These are phyloP conservation scores for Malania oleifera DNA, from an alignment of 164 flowering plant genomes.

Conservation along the genomic window DNA sequence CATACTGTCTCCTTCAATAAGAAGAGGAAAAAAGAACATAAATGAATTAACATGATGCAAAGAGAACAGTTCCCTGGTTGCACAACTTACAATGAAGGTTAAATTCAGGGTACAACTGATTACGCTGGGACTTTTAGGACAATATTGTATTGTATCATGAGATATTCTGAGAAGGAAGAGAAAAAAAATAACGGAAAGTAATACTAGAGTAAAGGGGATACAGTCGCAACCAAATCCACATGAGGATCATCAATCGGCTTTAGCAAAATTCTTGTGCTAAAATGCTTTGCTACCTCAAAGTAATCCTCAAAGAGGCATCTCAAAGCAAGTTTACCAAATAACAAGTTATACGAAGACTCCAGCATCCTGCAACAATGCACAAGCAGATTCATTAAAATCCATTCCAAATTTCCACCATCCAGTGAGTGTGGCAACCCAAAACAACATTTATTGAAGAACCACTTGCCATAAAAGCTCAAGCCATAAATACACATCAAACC, in stretches of 20 bases:
- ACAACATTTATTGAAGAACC: too few species aligned
- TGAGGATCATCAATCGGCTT: slow-evolving; percentile 93
- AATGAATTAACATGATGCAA: too few species aligned
- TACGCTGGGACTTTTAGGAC: too few species aligned
- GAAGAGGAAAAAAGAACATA: too few species aligned
- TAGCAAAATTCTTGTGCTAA: slow-evolving; percentile 72
- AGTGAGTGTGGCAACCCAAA: too few species aligned
- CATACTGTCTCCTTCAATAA: too few species aligned
- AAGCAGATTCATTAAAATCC: not conserved
- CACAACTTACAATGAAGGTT: too few species aligned
- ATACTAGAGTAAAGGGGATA: slow-evolving; percentile 32
- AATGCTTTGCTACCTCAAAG: slow-evolving; percentile 69
- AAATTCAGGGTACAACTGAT: too few species aligned
- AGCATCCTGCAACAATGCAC: slow-evolving; percentile 62
- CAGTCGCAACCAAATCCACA: slow-evolving; percentile 85
- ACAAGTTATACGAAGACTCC: slow-evolving; percentile 75
- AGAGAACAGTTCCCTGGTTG: too few species aligned
- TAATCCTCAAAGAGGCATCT: slow-evolving; percentile 90
- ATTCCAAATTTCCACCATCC: not conserved
- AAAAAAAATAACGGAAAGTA: not conserved
- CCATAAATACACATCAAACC: too few species aligned
- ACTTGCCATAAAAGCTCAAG: too few species aligned
- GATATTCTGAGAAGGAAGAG: not conserved
- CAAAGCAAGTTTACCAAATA: slow-evolving; percentile 87
- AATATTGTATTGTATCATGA: too few species aligned